Conservation (phyloP, 345 rosid species). For the Isatis tinctoria region DNA sequence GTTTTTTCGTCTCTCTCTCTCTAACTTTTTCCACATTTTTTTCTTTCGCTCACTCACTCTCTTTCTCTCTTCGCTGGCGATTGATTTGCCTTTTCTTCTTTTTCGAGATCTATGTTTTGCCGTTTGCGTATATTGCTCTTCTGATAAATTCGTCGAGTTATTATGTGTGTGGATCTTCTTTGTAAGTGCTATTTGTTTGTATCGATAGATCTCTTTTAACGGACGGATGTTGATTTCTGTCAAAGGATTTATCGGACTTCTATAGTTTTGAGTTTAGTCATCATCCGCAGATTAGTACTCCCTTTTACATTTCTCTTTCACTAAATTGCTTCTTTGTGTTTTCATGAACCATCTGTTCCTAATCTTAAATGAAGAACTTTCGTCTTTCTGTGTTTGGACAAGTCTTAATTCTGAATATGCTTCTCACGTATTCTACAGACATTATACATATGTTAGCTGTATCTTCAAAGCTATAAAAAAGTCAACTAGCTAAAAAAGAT, state of each 20-base stretch:
- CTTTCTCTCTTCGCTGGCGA: conserved; percentile 6
- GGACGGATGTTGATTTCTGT: neutral
- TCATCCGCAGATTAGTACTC: neutral
- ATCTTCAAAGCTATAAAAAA: neutral
- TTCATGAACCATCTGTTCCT: neutral
- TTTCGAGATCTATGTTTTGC: conserved; percentile 13
- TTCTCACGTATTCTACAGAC: conserved; percentile 10
- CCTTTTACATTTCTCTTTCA: neutral
- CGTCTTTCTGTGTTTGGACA: neutral
- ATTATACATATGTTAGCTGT: neutral
- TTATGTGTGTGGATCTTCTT: conserved; percentile 53
- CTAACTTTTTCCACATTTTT: conserved; percentile 3
- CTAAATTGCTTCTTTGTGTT: neutral
- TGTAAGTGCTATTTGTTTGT: conserved; percentile 43
- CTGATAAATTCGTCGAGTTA: conserved; percentile 28
- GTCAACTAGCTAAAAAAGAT: neutral
- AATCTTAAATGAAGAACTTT: too few species aligned
- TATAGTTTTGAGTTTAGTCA: neutral
- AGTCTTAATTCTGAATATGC: neutral
- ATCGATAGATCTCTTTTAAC: conserved; percentile 1
- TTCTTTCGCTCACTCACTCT: neutral
- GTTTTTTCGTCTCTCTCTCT: conserved; percentile 22
- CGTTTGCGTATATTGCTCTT: conserved; percentile 28
- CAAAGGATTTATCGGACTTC: neutral
- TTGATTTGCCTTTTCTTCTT: neutral